Base-by-base conservation (phyloP, 2,329 filamentous ascomycete species). In the Anisogramma anomala region DNA sequence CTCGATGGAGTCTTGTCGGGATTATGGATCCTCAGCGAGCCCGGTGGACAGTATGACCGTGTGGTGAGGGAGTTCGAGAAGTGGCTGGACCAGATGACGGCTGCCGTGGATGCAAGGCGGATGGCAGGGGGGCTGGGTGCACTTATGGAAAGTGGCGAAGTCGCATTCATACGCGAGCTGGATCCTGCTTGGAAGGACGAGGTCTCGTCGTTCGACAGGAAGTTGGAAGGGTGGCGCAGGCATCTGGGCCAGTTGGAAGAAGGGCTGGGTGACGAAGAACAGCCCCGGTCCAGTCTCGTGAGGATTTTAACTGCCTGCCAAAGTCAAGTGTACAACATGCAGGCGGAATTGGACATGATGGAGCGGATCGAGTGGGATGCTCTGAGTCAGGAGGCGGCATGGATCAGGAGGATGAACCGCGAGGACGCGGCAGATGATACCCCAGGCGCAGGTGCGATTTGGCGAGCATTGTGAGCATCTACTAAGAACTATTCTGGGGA, bases 271-370 rank as follows among this genome's bases (percentile, higher is more conserved):
- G 36, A 37, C 10, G 48, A 55, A 42, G 20, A 53, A 28, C 41
- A 56, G 13, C 22, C 53, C 52, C 48, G 48, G 26, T 58, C 59
- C 13, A 72, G 65, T 44, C 52, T 80, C 41, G 60, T 53, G 17
- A 56, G 60, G 20, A 65, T 77, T 49, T 54, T 81, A 28, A 57
- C 55, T 6, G 66, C 63, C 2, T 73, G 68, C 41, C 56, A 63
- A 17, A 53, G 51, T 13, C 56, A 82, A 33, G 65, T 80, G 10
- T 53, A 61, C 35, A 72, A 68, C 26, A 82, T 82, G 77, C 56
- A 78, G 33, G 63, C 61, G n/a, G 79, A 82, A 61, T 59, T 83
- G 47, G 57, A 57, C n/a, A 46, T 69, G 45, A 82, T 83, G 78
- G 66, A 66, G 41, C 65, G 69, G 51, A 71, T 83, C 42, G 75